Base-by-base conservation (phyloP, 1,284 basidiomycete species). In the Boletus smithii region DNA sequence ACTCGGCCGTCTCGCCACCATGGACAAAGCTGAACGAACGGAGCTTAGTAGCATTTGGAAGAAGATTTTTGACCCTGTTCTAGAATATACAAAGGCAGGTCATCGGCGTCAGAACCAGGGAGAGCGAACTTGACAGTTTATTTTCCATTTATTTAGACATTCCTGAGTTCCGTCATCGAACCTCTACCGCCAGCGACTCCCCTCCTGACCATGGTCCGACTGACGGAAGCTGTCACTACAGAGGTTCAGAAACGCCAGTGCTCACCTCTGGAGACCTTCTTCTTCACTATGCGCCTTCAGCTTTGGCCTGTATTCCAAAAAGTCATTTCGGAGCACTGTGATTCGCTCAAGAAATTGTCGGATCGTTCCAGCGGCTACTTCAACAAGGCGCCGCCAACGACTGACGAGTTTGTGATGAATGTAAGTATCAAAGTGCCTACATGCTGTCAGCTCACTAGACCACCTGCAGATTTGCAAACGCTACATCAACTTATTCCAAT, bases 251-350 rank as follows among this genome's bases (percentile, higher is more conserved):
- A 76, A 54, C 82, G 92, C 33, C 78, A 78, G 10, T 91, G 88
- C 53, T 71, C 82, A 8, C 89, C 92, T 8, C 75, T 93, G 14
- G 86, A 93, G 57, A 76, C 79, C 2, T 91, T 86, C 64, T 73
- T 94, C 38, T 88, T 91, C 62, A 76, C 78, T 1, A 73, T 93
- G 44, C 84, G 91, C 20, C 69, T 97, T 48, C 78, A 84, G 53
- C 81, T 97, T 73, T 97, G 92, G 91, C 94, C 94, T 1, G 72
- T 87, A 8, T 95, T 94, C 68, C 87, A 94, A 63, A 93, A 89
- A 59, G 78, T 79, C 29, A 88, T 95, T 83, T 80, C 86, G n/a
- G 81, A 85, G 17, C 82, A 95, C 55, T 72, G 88, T 35, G 89
- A 94, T 17, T 80, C 83, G 32, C 68, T 97, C 50, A 91, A 85